Evolutionary conservation across 306 rosid genomes (phyloP), one percentile per base, ranked within the genome.

Genomic region (Cicer judaicum): DNA sequence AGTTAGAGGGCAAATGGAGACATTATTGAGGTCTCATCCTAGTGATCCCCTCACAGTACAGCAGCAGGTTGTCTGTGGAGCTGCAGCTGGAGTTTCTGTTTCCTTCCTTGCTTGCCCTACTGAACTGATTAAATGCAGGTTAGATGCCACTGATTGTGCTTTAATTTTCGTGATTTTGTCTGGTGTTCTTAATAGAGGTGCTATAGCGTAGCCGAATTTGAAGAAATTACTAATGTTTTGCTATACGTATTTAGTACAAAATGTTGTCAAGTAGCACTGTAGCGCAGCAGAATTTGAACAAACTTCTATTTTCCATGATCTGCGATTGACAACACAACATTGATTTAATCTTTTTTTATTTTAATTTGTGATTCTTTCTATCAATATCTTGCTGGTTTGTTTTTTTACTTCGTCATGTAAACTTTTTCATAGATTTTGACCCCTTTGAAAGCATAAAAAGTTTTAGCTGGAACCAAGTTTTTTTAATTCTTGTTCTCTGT

Each of bases 61-160:
- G 50, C 99, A 95, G 84, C 99, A 95, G 75, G 41, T 88, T 21
- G 18, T 90, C 74, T 83, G 89, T 80, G 98, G 98, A 62, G 98
- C 92, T 36, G 99, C 98, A 55, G 98, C 99, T 66, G 98, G 99
- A 73, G 11, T 95, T 73, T 95, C 97, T 12, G 99, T 95, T 68
- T 95, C 99, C 36, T 54, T 94, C 79, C 89, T 92, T 36, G 99
- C 96, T 76, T 92, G 99, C 82, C 97, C 97, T 19, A 94, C 97
- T 52, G 99, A 94, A 78, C 80, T 94, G 72, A 84, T 94, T 85
- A 94, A 94, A 84, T 94, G 99, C 92, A 94, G 99, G 98, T 91
- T 68, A 40, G 82, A 85, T 92, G 87, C 85, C 72, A 21, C 75
- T 83, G 54, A 24, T 75, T 18, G 15, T 73, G 62, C 44, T 68